Percentiles rank a stretch among this genome's conserved stretches.
These are phyloP conservation scores for Theileria orientalis DNA, from an alignment of 169 alveolate species.

Conservation along the genomic window DNA sequence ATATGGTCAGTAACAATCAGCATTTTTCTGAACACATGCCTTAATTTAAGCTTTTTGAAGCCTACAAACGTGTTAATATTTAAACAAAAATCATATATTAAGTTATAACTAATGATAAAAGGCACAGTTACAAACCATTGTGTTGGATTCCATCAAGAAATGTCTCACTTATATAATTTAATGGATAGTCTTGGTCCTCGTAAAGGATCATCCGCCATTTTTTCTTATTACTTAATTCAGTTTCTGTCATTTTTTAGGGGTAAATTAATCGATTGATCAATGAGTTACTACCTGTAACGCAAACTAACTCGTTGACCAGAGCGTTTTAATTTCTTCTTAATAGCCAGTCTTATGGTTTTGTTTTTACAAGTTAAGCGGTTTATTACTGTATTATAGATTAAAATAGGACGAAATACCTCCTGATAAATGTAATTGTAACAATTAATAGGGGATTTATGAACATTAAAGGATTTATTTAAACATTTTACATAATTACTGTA, in stretches of 20 bases:
- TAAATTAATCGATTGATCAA: no score
- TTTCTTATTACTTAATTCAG: no score
- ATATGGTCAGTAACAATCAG: slow-evolving; percentile 46
- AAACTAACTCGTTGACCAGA: slow-evolving; percentile 62
- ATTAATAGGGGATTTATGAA: no score
- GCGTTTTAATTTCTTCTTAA: slow-evolving; percentile 38
- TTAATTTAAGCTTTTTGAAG: slow-evolving; percentile 24
- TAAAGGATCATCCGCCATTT: slow-evolving; percentile 33
- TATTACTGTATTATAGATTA: no score
- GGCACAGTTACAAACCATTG: slow-evolving; percentile 9
- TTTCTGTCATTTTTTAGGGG: no score
- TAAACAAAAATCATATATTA: neutral
- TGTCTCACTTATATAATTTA: slow-evolving; percentile 43
- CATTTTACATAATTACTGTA: no score
- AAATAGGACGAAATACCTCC: no score
- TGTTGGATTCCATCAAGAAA: slow-evolving; percentile 35
- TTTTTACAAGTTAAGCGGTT: slow-evolving; percentile 49
- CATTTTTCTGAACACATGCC: slow-evolving; percentile 49
- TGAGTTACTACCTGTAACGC: slow-evolving; percentile 36
- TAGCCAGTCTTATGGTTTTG: slow-evolving; percentile 48
- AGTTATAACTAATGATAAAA: neutral
- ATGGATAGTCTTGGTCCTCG: slow-evolving; percentile 47
- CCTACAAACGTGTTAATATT: neutral
- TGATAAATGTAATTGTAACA: no score
- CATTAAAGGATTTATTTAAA: no score